These are phyloP conservation scores for Anthoceros angustus DNA, from an alignment of 225 moss, liverwort and hornwort genomes.

Conservation along the genomic window DNA sequence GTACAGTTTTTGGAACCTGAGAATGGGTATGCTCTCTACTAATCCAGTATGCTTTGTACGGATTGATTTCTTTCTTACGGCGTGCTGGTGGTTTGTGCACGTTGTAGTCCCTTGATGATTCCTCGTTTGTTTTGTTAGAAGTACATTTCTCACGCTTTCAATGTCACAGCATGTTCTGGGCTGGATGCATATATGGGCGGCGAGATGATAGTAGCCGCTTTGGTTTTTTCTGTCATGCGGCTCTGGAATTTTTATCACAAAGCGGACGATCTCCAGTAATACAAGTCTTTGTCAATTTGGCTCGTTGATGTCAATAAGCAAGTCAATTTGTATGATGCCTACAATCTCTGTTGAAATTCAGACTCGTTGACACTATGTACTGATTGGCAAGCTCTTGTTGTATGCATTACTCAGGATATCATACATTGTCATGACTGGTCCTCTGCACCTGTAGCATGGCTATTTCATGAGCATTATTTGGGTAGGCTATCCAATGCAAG, in stretches of 20 bases:
- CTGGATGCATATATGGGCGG: slow-evolving; percentile 29
- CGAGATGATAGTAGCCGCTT: slow-evolving; percentile 26
- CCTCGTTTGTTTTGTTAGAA: too few relatives aligned
- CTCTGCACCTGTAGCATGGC: slow-evolving; percentile 30
- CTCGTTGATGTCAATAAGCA: too few relatives aligned
- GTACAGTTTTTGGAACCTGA: slow-evolving; percentile 34
- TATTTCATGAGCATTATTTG: slow-evolving; percentile 18
- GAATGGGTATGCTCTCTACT: slow-evolving; percentile 14
- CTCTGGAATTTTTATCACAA: slow-evolving; percentile 22
- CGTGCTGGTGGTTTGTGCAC: too few relatives aligned
- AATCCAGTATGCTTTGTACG: too few relatives aligned
- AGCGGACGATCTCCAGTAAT: slow-evolving; percentile 23
- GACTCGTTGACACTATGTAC: background rate
- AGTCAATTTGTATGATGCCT: background rate
- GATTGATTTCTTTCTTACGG: too few relatives aligned
- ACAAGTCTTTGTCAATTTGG: background rate
- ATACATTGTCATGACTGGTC: slow-evolving; percentile 37
- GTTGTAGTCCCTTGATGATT: too few relatives aligned
- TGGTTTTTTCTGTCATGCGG: slow-evolving; percentile 29
- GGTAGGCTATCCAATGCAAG: slow-evolving; percentile 17
- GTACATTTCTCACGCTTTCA: too few relatives aligned
- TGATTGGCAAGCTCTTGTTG: too few relatives aligned
- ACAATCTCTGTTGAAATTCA: background rate
- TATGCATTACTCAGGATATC: slow-evolving; percentile 15
- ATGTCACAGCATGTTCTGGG: slow-evolving; percentile 27